Conservation (phyloP, 371 early-diverging fungal species). For the Rhizopus arrhizus region DNA sequence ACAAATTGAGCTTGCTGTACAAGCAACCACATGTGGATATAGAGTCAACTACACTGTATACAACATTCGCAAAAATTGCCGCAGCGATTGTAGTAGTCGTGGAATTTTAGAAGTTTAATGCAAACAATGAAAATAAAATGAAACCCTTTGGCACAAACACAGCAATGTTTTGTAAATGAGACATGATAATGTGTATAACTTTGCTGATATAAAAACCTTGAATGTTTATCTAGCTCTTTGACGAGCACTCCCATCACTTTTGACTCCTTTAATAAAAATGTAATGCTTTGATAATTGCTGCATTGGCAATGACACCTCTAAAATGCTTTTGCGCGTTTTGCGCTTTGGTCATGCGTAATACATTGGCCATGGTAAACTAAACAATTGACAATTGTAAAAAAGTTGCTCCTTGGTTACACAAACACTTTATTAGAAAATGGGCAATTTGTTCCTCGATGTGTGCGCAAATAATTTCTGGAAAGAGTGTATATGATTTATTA, state of each 20-base stretch:
- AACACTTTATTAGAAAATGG: not conserved
- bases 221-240: too few relatives aligned
- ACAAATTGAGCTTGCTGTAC: too few relatives aligned
- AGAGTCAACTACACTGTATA: too few relatives aligned
- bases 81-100: too few relatives aligned
- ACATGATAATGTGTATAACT: too few relatives aligned
- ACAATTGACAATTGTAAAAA: not conserved
- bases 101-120: constrained; percentile 4
- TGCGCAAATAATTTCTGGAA: constrained; percentile 4
- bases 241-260: too few relatives aligned
- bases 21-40: too few relatives aligned
- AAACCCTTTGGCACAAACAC: too few relatives aligned
- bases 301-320: constrained; percentile 8
- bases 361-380: not conserved
- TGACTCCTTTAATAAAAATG: constrained; percentile 4
- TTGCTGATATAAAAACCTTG: too few relatives aligned
- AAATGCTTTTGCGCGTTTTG: constrained; percentile 1
- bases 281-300: constrained; percentile 8
- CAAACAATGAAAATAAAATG: constrained; percentile 2
- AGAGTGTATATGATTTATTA: too few relatives aligned
- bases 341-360: constrained; percentile 4
- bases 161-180: too few relatives aligned
- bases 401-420: not conserved
- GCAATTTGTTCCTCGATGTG: constrained; percentile 1
- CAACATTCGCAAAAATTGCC: too few relatives aligned